phyloP scores from a whole-genome alignment of 2,329 filamentous ascomycete genomes.

The Ophiostoma ulmi region DNA sequence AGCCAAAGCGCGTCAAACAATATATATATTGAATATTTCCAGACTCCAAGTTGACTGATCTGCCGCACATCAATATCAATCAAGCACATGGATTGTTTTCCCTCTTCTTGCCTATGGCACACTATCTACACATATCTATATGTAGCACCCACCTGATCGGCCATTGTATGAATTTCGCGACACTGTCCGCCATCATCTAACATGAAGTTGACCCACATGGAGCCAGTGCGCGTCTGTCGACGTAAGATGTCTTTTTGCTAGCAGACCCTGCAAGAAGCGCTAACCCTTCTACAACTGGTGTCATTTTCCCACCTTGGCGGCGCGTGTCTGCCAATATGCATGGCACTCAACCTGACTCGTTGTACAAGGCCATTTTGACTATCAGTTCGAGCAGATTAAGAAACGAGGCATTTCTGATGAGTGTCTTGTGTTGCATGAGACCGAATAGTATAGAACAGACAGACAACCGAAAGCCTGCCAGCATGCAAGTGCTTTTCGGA shows the following conservation, averaged over 20 bases:
- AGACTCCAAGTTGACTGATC: too few species aligned
- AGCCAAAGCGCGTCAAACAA: not conserved
- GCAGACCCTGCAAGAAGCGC: not conserved
- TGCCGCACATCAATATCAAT: too few species aligned
- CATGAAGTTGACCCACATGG: not conserved
- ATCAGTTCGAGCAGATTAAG: not conserved
- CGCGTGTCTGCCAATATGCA: not conserved
- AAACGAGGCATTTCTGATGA: not conserved
- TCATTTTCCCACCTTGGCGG: not conserved
- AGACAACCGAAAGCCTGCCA: not conserved
- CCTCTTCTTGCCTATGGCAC: too few species aligned
- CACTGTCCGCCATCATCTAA: not conserved
- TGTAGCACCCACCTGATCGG: not conserved
- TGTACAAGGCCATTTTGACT: not conserved
- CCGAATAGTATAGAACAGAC: not conserved
- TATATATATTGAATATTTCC: not conserved
- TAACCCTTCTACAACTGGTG: not conserved
- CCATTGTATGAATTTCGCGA: not conserved
- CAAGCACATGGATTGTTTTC: too few species aligned
- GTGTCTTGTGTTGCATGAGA: not conserved
- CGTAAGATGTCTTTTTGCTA: not conserved
- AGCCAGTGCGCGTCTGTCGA: not conserved
- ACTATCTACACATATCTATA: not conserved
- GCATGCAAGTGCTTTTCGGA: not conserved
- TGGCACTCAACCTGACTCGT: not conserved